Percentiles rank a stretch among this genome's conserved stretches.
phyloP scores from a whole-genome alignment of 176 grass and related monocot species.

The Zoysia japonica region DNA sequence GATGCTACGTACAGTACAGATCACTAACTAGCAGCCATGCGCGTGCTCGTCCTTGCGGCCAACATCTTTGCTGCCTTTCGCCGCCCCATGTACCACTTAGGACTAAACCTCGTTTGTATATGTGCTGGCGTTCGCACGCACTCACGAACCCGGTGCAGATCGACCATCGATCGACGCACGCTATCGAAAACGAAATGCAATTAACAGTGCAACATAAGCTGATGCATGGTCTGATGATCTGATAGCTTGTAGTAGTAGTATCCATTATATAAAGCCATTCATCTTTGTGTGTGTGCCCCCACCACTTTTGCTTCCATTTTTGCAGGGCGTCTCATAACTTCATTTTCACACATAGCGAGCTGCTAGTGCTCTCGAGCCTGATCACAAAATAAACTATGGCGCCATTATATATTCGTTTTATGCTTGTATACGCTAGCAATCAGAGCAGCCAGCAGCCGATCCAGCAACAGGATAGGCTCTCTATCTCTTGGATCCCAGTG shows the following conservation, averaged over 20 bases:
- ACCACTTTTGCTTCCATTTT: background rate
- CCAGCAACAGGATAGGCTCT: slow-evolving; percentile 1
- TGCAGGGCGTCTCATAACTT: background rate
- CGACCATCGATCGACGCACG: background rate
- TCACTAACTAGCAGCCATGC: background rate
- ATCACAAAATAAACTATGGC: background rate
- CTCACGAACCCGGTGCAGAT: slow-evolving; percentile 5
- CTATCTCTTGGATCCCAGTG: slow-evolving; percentile 2
- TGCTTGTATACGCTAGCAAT: background rate
- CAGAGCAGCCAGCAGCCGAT: background rate
- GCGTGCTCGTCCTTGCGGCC: background rate
- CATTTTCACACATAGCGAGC: background rate
- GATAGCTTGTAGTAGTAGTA: background rate
- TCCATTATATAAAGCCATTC: background rate
- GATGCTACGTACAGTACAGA: background rate
- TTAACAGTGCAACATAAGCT: slow-evolving; percentile 18
- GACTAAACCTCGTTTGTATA: slow-evolving; percentile 1
- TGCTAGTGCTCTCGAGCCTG: slow-evolving; percentile 13
- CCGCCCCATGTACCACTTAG: slow-evolving; percentile 36
- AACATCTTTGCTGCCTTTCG: slow-evolving; percentile 21
- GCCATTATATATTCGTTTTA: background rate
- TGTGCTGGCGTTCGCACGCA: background rate
- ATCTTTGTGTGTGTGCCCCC: too few relatives aligned
- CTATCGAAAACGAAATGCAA: background rate
- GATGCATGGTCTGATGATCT: background rate